These are phyloP conservation scores for Microsporum canis DNA, from an alignment of 2,329 filamentous ascomycete species.

Conservation along the genomic window DNA sequence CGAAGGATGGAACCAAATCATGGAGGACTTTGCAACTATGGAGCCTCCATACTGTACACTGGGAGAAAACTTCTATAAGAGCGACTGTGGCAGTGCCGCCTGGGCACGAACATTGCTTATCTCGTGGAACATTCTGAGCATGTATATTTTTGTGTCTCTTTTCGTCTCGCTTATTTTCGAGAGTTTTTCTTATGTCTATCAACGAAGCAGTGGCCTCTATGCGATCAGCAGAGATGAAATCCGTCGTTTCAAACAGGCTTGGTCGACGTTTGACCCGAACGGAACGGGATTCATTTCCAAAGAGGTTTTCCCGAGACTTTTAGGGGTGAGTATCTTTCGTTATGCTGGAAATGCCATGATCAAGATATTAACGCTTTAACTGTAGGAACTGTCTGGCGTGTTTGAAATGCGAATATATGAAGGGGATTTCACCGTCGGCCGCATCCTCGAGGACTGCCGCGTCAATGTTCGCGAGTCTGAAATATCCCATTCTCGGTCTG, in stretches of 20 bases:
- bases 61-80: slow-evolving; percentile 60
- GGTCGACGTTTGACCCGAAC: slow-evolving; percentile 87
- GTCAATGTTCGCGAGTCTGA: slow-evolving; percentile 42
- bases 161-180: slow-evolving; percentile 99
- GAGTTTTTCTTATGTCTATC: slow-evolving; percentile 98
- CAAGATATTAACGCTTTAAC: background rate
- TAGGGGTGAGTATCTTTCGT: slow-evolving; percentile 51
- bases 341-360: background rate
- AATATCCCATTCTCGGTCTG: slow-evolving; percentile 28
- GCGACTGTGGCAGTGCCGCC: slow-evolving; percentile 80
- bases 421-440: slow-evolving; percentile 73
- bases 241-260: slow-evolving; percentile 93
- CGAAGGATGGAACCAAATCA: slow-evolving; percentile 91
- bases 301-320: slow-evolving; percentile 73
- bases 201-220: slow-evolving; percentile 84
- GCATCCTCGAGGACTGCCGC: slow-evolving; percentile 74
- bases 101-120: slow-evolving; percentile 91
- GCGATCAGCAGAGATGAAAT: slow-evolving; percentile 89
- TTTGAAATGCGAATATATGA: slow-evolving; percentile 98
- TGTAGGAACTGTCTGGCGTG: slow-evolving; percentile 73
- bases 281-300: slow-evolving; percentile 87
- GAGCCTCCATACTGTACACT: slow-evolving; percentile 70
- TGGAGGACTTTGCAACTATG: slow-evolving; percentile 87
- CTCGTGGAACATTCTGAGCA: slow-evolving; percentile 97
- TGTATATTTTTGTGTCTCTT: slow-evolving; percentile 98